A percentile compares a stretch with the other conserved stretches of the same genome.
These are phyloP conservation scores for Trebouxia sp. DNA, from an alignment of 139 green algal species.

Conservation along the genomic window DNA sequence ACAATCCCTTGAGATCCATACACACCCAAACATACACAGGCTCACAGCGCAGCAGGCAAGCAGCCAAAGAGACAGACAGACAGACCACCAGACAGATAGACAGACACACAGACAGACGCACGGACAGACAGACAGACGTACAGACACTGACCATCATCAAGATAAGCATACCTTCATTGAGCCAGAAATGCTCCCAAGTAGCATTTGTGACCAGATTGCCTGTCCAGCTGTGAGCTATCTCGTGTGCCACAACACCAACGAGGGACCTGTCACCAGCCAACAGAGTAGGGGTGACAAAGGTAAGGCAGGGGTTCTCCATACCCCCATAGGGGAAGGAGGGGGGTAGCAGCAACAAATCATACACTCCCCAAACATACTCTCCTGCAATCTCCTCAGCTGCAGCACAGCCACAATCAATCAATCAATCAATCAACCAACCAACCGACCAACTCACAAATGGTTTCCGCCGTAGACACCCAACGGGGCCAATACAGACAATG, in stretches of 20 bases:
- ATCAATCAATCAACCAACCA: too few relatives aligned
- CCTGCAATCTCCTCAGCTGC: slow-evolving; percentile 82
- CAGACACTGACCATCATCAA: too few relatives aligned
- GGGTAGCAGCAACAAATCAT: slow-evolving; percentile 94
- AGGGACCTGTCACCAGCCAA: slow-evolving; percentile 82
- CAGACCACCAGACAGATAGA: too few relatives aligned
- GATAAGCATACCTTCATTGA: slow-evolving; percentile 65
- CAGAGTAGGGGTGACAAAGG: slow-evolving; percentile 92
- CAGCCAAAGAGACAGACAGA: too few relatives aligned
- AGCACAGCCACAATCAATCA: background rate
- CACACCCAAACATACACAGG: background rate
- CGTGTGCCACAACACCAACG: slow-evolving; percentile 85
- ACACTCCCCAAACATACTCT: slow-evolving; percentile 89
- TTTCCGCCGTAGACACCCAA: too few relatives aligned
- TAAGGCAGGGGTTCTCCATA: slow-evolving; percentile 93
- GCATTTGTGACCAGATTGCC: slow-evolving; percentile 89
- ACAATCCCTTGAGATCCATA: background rate
- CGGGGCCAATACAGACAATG: too few relatives aligned
- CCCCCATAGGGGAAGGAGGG: slow-evolving; percentile 86
- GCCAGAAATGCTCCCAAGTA: slow-evolving; percentile 79
- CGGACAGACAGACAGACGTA: too few relatives aligned
- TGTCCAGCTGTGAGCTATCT: slow-evolving; percentile 89
- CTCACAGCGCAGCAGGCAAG: background rate
- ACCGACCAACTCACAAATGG: too few relatives aligned
- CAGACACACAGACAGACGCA: too few relatives aligned